Evolutionary conservation across 2,329 filamentous ascomycete species (phyloP).

Genomic region (Microsporum audouinii): DNA sequence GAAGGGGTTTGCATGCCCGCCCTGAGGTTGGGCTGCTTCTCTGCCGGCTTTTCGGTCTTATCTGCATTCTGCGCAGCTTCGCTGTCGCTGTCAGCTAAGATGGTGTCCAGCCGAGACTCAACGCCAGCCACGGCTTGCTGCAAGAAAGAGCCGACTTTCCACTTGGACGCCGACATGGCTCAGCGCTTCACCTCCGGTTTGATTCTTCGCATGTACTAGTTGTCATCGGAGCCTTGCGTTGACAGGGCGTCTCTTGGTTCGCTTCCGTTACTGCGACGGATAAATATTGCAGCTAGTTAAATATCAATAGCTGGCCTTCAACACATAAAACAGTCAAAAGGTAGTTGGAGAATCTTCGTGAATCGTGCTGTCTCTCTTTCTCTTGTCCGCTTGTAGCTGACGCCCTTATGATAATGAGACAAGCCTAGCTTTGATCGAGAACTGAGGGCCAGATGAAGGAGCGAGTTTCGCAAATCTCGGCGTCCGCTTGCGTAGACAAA

Average conservation of each 20-base stretch:
- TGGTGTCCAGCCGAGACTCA: conserved; percentile 83
- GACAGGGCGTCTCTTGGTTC: not conserved
- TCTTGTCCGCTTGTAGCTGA: not conserved
- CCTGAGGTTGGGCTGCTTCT: conserved; percentile 23
- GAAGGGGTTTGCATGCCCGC: conserved; percentile 17
- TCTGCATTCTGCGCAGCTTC: conserved; percentile 19
- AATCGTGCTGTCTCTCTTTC: not conserved
- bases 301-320: not conserved
- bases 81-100: conserved; percentile 69
- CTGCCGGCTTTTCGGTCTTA: conserved; percentile 24
- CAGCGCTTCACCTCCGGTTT: conserved; percentile 1
- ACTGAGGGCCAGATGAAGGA: not conserved
- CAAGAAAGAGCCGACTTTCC: conserved; percentile 59
- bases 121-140: conserved; percentile 87
- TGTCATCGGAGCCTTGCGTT: not conserved
- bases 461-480: too few relatives aligned
- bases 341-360: not conserved
- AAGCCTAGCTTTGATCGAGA: not conserved
- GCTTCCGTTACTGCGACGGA: not conserved
- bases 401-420: not conserved
- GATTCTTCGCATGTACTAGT: not conserved
- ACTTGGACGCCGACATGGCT: conserved; percentile 45
- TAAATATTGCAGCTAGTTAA: not conserved
- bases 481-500: too few relatives aligned
- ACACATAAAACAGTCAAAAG: not conserved